Evolutionary conservation across 176 grass and related monocot species (phyloP).

Genomic region (Saccharum officinarum): DNA sequence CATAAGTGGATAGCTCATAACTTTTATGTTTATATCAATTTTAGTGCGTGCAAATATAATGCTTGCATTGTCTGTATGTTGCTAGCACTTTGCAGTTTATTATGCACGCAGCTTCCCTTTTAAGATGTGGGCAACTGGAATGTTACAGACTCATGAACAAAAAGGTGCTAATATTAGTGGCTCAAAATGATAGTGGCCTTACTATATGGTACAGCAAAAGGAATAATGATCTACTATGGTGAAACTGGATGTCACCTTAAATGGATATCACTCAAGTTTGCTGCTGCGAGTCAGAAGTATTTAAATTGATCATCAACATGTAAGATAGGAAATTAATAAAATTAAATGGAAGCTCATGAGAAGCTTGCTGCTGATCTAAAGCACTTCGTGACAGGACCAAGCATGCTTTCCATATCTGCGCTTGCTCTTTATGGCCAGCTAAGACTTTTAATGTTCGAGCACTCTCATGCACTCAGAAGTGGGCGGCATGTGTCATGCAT

Average conservation of each 20-base stretch:
- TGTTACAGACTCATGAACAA: conserved; percentile 11
- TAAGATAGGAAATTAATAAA: conserved; percentile 9
- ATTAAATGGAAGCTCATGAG: conserved; percentile 29
- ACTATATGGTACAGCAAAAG: conserved; percentile 16
- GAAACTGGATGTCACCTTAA: conserved; percentile 22
- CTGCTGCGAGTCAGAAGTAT: conserved; percentile 30
- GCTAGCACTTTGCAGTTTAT: conserved; percentile 42
- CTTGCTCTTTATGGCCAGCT: neutral
- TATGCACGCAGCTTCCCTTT: conserved; percentile 30
- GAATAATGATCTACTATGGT: neutral
- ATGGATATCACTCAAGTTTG: conserved; percentile 27
- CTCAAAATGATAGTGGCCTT: neutral
- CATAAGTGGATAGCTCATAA: neutral
- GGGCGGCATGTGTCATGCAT: neutral
- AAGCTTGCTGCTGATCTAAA: conserved; percentile 16
- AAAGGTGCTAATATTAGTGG: neutral
- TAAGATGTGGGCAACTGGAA: conserved; percentile 18
- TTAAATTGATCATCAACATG: conserved; percentile 17
- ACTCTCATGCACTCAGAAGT: neutral
- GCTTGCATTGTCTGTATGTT: conserved; percentile 12
- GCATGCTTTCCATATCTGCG: neutral
- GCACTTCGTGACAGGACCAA: conserved; percentile 13
- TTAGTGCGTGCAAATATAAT: neutral
- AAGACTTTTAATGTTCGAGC: conserved; percentile 12
- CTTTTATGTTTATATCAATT: conserved; percentile 25